phyloP scores from a whole-genome alignment of 768 basidiomycete species.

The Termitomyces eurrhizus region DNA sequence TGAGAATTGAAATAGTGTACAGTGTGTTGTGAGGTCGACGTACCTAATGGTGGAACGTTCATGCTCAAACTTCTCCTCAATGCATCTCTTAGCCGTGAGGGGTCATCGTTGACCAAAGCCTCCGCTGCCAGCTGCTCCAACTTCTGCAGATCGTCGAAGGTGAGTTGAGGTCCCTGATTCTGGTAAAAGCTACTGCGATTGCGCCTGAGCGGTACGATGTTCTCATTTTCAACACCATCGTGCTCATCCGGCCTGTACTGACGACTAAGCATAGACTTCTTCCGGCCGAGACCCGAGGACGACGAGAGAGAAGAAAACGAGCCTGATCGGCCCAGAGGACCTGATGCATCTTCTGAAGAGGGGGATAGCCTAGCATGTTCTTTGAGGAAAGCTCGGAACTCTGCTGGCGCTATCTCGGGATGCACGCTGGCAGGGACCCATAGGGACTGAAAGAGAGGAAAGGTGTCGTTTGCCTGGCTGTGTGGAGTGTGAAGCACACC shows the following conservation, averaged over 20 bases:
- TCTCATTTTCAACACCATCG: constrained; percentile 69
- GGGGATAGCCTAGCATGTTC: constrained; percentile 76
- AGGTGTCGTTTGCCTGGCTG: constrained; percentile 65
- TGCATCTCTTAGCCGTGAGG: constrained; percentile 71
- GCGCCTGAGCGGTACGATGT: constrained; percentile 63
- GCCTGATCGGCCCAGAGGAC: constrained; percentile 35
- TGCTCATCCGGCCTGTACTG: constrained; percentile 84
- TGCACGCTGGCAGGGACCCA: constrained; percentile 98
- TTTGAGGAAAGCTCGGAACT: constrained; percentile 93
- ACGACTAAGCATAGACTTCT: constrained; percentile 90
- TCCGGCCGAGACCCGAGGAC: constrained; percentile 63
- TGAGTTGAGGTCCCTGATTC: constrained; percentile 78
- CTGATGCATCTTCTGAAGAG: constrained; percentile 43
- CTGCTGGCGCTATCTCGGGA: constrained; percentile 95
- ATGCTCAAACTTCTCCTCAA: constrained; percentile 85
- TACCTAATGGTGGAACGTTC: constrained; percentile 82
- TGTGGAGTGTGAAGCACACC: constrained; percentile 26
- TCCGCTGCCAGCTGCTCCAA: constrained; percentile 92
- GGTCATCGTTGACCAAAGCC: constrained; percentile 78
- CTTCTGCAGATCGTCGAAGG: constrained; percentile 90
- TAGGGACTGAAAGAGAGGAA: constrained; percentile 65
- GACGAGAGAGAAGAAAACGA: constrained; percentile 38
- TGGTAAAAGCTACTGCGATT: constrained; percentile 66
- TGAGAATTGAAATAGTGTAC: constrained; percentile 15
- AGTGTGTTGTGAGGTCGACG: constrained; percentile 29